Conservation (phyloP, 1,284 basidiomycete species). For the Cystobasidium sp. region DNA sequence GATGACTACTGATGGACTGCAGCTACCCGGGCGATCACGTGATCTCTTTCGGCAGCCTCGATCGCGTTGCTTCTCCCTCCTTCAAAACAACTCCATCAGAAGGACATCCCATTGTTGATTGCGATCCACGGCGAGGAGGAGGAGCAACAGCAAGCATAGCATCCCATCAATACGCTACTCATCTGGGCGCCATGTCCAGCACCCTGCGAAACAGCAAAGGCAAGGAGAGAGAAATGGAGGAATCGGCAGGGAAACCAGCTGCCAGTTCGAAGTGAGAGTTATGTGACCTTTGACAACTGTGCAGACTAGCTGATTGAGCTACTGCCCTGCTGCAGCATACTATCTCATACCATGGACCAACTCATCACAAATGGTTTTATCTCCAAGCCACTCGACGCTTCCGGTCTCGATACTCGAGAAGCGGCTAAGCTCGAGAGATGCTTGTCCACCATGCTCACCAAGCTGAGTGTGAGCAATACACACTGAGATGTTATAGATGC, state of each 20-base stretch:
- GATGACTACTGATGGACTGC: too few species aligned
- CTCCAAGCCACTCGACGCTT: constrained; percentile 14
- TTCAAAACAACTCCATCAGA: background rate
- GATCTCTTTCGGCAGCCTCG: background rate
- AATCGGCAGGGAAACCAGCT: background rate
- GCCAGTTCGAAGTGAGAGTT: background rate
- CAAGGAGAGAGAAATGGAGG: constrained; percentile 3
- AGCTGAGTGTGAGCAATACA: background rate
- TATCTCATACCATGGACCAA: constrained; percentile 15
- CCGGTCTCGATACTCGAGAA: background rate
- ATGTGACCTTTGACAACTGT: too few species aligned
- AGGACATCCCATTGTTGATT: too few species aligned
- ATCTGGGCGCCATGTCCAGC: background rate
- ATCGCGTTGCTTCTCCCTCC: background rate
- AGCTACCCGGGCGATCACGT: background rate
- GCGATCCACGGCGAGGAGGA: too few species aligned
- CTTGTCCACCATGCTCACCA: constrained; percentile 29
- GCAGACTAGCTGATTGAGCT: background rate
- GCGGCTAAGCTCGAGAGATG: constrained; percentile 29
- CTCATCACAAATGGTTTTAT: constrained; percentile 28
- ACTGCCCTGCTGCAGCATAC: background rate
- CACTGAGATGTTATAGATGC: background rate
- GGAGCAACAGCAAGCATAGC: too few species aligned
- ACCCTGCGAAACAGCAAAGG: constrained; percentile 6
- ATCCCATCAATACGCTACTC: too few species aligned